Conservation (phyloP, 108 stramenopile genomes). For the Parmales sp. region DNA sequence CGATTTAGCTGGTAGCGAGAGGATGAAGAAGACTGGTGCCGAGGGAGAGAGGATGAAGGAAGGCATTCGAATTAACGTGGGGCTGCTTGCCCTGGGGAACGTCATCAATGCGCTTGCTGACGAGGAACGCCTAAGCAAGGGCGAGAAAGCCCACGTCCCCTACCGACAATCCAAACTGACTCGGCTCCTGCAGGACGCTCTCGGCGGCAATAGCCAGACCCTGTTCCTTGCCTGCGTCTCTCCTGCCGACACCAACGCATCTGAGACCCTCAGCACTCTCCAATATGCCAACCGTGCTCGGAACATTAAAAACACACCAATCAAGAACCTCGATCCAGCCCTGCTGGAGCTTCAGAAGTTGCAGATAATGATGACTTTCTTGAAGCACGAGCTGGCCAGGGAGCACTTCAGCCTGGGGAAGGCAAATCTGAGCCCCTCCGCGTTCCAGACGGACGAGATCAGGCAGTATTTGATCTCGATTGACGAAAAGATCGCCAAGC, state of each 20-base stretch:
- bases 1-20: conserved; percentile 79
- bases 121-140: conserved; percentile 53
- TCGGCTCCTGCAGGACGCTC: conserved; percentile 41
- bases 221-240: conserved; percentile 44
- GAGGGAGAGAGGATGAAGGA: conserved; percentile 71
- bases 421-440: no score
- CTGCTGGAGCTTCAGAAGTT: conserved; percentile 71
- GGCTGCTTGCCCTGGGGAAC: conserved; percentile 90
- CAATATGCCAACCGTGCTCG: conserved; percentile 55
- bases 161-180: conserved; percentile 68
- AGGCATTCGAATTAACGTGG: conserved; percentile 86
- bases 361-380: conserved; percentile 39
- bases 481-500: no score
- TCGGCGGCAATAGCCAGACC: conserved; percentile 51
- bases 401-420: no score
- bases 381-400: conserved; percentile 59
- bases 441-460: no score
- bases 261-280: conserved; percentile 83
- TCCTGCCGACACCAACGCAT: conserved; percentile 59
- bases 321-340: conserved; percentile 64
- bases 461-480: no score
- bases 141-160: conserved; percentile 65
- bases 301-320: conserved; percentile 53
- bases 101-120: conserved; percentile 95
- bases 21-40: conserved; percentile 88